phyloP scores from a whole-genome alignment of 805 yeast species.

The Wickerhamomyces kurtzmanii region DNA sequence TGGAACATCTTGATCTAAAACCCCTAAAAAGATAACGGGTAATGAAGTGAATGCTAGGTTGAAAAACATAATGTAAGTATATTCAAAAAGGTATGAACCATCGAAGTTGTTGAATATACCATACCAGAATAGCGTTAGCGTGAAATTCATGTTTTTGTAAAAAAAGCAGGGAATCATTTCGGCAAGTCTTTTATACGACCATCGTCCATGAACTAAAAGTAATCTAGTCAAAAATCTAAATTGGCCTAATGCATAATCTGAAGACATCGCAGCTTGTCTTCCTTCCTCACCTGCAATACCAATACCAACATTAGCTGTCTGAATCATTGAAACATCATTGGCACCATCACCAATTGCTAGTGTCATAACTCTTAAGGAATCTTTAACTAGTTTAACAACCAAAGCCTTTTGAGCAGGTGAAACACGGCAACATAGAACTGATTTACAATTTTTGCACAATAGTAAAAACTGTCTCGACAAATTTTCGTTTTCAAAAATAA shows the following conservation, averaged over 20 bases:
- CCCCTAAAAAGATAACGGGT: constrained; percentile 69
- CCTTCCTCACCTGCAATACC: constrained; percentile 90
- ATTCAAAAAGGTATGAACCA: constrained; percentile 73
- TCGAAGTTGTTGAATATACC: constrained; percentile 69
- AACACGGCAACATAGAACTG: constrained; percentile 76
- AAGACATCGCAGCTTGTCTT: constrained; percentile 79
- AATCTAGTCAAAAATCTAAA: constrained; percentile 62
- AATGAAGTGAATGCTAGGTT: constrained; percentile 77
- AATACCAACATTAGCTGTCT: constrained; percentile 59
- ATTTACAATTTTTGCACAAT: constrained; percentile 68
- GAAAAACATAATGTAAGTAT: constrained; percentile 71
- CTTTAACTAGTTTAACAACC: constrained; percentile 64
- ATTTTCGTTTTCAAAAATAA: constrained; percentile 33
- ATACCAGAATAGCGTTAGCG: constrained; percentile 69
- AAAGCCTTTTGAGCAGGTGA: constrained; percentile 79
- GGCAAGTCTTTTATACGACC: constrained; percentile 74
- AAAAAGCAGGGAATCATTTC: constrained; percentile 82
- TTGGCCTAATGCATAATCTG: constrained; percentile 81
- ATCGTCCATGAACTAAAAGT: constrained; percentile 69
- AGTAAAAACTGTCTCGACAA: constrained; percentile 50
- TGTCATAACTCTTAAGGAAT: constrained; percentile 70
- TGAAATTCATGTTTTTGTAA: constrained; percentile 69
- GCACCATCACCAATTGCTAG: constrained; percentile 84
- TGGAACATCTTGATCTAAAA: constrained; percentile 73
- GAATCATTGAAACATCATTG: constrained; percentile 86